These are phyloP conservation scores for Candida tallmaniae DNA, from an alignment of 805 yeast species.

Conservation along the genomic window DNA sequence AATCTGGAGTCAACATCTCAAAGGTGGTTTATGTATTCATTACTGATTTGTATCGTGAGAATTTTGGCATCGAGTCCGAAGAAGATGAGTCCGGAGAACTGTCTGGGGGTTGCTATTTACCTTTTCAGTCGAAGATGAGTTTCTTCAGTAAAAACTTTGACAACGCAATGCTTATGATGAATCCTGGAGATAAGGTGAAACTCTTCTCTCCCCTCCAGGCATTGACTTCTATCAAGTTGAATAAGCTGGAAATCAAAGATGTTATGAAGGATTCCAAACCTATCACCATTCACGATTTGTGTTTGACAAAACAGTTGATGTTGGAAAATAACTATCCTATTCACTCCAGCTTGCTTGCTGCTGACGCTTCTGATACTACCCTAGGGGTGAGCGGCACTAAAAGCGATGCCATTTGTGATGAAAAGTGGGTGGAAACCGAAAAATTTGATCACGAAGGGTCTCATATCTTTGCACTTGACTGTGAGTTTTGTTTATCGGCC, in stretches of 20 bases:
- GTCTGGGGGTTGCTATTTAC: no score
- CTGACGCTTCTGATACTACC: neutral
- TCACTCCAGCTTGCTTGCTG: slow-evolving; percentile 24
- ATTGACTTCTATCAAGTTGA: slow-evolving; percentile 51
- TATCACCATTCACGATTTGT: slow-evolving; percentile 47
- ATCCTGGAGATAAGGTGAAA: slow-evolving; percentile 65
- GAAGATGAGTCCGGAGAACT: no score
- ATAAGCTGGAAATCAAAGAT: slow-evolving; percentile 51
- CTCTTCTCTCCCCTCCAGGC: slow-evolving; percentile 52
- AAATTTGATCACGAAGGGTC: slow-evolving; percentile 53
- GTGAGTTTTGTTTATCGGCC: slow-evolving; percentile 82
- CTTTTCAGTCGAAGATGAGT: no score
- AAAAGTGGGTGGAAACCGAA: slow-evolving; percentile 32
- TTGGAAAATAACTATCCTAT: slow-evolving; percentile 54
- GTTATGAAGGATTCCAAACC: slow-evolving; percentile 28
- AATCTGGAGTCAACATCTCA: no score
- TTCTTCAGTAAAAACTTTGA: slow-evolving; percentile 42
- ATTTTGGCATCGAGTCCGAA: neutral
- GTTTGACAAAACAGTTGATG: slow-evolving; percentile 48
- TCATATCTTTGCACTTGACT: slow-evolving; percentile 76
- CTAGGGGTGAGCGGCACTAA: neutral
- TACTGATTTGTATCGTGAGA: no score
- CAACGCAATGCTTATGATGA: slow-evolving; percentile 43
- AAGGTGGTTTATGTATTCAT: slow-evolving; percentile 55
- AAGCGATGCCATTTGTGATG: neutral